Base-by-base conservation (phyloP, 805 yeast species). In the Scheffersomyces ergatensis region DNA sequence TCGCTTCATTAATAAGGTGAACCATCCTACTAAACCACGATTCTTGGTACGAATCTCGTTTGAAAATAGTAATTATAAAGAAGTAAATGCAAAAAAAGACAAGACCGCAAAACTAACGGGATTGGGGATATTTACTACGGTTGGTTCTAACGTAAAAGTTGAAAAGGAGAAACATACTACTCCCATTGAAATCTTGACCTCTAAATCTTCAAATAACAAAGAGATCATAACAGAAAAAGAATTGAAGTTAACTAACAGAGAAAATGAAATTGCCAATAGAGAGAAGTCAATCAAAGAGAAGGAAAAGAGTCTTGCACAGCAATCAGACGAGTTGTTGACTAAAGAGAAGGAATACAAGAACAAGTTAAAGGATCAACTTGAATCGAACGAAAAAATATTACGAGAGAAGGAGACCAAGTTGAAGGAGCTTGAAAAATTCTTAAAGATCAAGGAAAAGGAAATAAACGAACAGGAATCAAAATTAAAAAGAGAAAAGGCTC, bases 11-110 rank as follows among this genome's bases (percentile, higher is more conserved):
- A 60, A 66, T 40, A 62, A 57, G 38, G 42, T 51, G 13, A 39
- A 50, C 31, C 66, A 60, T 23, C 27, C 54, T 6, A 25, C 42
- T 5, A 40, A 43, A 25, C 57, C 57, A 5, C 33, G 45, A 30
- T 51, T 53, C 35, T 37, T 51, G 26, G 29, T 53, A 24, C 38
- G 57, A 19, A 43, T 54, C 21, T 48, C 48, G 5, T 59, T 62
- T 36, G 47, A 49, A 32, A 36, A 54, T 23, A 51, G 40, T 7
- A 50, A 50, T 26, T 52, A 49, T 40, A 53, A 49, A 37, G 33
- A 48, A 40, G 25, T 33, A 9, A 38, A 39, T 39, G n/a, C 47
- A 19, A 31, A 34, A n/a, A 16, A 4, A 11, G 8, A 20, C 23
- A 21, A 9, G 9, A 26, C 29, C 13, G 14, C 24, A n/a, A 37